A percentile compares a stretch with the other conserved stretches of the same genome.
These are phyloP conservation scores for Kluyveromyces wickerhamii DNA, from an alignment of 805 yeast species.

Conservation along the genomic window DNA sequence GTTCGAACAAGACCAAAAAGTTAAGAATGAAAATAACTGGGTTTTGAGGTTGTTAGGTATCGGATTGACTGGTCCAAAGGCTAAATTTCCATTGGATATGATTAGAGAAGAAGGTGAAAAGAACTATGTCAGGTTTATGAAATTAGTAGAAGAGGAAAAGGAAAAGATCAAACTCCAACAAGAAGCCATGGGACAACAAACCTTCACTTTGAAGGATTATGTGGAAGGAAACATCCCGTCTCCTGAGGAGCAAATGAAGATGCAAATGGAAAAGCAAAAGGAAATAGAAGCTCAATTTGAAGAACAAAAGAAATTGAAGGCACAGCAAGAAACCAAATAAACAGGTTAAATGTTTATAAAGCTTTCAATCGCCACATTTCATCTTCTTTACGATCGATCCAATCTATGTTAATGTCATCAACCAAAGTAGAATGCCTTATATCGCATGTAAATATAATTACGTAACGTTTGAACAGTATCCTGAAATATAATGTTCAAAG, in stretches of 20 bases:
- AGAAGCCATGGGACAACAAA: slow-evolving; percentile 75
- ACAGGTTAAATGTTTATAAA: too few relatives aligned
- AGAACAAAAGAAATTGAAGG: slow-evolving; percentile 20
- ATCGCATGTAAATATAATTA: too few relatives aligned
- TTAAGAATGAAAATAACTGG: slow-evolving; percentile 39
- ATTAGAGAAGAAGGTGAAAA: slow-evolving; percentile 89
- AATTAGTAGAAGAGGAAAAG: slow-evolving; percentile 79
- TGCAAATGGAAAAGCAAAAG: slow-evolving; percentile 36
- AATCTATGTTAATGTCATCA: too few relatives aligned
- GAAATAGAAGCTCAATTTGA: slow-evolving; percentile 31
- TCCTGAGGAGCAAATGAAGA: slow-evolving; percentile 52
- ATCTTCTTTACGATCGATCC: too few relatives aligned
- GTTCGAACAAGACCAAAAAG: slow-evolving; percentile 49
- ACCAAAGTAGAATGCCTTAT: too few relatives aligned
- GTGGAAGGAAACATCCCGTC: slow-evolving; percentile 76
- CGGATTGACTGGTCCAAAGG: slow-evolving; percentile 24
- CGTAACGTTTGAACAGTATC: too few relatives aligned
- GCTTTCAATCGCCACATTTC: too few relatives aligned
- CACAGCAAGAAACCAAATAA: slow-evolving; percentile 6
- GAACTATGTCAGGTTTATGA: slow-evolving; percentile 76
- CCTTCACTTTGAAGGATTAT: slow-evolving; percentile 75
- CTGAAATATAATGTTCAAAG: too few relatives aligned
- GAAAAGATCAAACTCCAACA: slow-evolving; percentile 53
- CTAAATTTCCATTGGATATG: slow-evolving; percentile 65
- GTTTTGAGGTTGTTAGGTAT: slow-evolving; percentile 60